Percentiles rank a stretch among this genome's conserved stretches.
These are phyloP conservation scores for Lasiodiplodia hormozganensis DNA, from an alignment of 2,329 filamentous ascomycete genomes.

Conservation along the genomic window DNA sequence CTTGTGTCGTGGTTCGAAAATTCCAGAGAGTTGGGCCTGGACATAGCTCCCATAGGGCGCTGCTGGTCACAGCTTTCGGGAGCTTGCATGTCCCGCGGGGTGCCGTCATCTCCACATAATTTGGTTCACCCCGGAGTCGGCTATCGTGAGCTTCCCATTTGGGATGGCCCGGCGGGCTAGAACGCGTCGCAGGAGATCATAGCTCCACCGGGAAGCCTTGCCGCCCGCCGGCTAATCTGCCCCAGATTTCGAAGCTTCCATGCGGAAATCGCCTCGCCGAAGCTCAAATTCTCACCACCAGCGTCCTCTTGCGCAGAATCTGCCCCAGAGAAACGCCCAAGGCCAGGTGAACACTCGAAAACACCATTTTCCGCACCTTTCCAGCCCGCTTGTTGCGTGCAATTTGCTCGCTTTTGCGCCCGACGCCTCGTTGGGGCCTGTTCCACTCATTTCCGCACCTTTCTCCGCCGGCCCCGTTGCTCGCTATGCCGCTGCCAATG, in stretches of 20 bases:
- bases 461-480: constrained; percentile 14
- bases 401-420: background rate
- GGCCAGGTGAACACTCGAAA: background rate
- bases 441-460: constrained; percentile 21
- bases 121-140: constrained; percentile 22
- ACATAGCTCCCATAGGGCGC: constrained; percentile 14
- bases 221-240: constrained; percentile 24
- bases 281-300: background rate
- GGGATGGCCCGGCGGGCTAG: constrained; percentile 10
- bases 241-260: constrained; percentile 24
- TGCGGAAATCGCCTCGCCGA: constrained; percentile 12
- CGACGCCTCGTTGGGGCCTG: background rate
- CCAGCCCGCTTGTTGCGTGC: background rate
- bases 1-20: background rate
- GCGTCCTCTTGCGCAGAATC: background rate
- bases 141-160: constrained; percentile 27
- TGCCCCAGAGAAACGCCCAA: background rate
- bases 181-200: constrained; percentile 26
- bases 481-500: background rate
- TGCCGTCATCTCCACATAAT: constrained; percentile 24
- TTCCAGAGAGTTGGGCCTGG: constrained; percentile 9
- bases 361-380: background rate
- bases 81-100: constrained; percentile 8
- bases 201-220: constrained; percentile 22
- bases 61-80: constrained; percentile 21